A percentile compares a stretch with the other conserved stretches of the same genome.
phyloP scores from a whole-genome alignment of 1,284 basidiomycete species.

The Dichomitus squalens region DNA sequence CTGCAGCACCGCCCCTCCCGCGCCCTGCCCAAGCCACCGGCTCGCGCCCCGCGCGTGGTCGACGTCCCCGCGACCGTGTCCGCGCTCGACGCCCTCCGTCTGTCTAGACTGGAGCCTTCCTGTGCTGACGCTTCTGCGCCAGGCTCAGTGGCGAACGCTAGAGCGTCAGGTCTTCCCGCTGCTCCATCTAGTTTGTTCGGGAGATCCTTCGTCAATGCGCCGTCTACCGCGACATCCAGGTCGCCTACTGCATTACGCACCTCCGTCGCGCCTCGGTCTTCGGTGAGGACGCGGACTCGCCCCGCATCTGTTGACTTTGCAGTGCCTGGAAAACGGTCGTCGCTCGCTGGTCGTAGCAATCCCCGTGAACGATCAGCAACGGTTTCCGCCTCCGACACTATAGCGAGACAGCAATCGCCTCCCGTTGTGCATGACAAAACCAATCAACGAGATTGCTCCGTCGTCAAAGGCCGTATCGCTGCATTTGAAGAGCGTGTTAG shows the following conservation, averaged over 20 bases:
- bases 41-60: neutral
- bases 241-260: too few species aligned
- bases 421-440: constrained; percentile 5
- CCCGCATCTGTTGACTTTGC: too few species aligned
- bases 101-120: constrained; percentile 1
- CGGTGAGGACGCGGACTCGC: too few species aligned
- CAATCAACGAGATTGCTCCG: constrained; percentile 13
- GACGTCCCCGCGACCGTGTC: constrained; percentile 14
- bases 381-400: neutral
- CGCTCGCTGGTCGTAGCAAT: too few species aligned
- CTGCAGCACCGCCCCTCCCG: neutral
- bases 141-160: too few species aligned
- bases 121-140: too few species aligned
- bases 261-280: too few species aligned
- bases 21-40: constrained; percentile 23
- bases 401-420: constrained; percentile 2
- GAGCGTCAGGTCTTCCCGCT: neutral
- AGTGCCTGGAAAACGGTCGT: too few species aligned
- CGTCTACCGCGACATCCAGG: too few species aligned
- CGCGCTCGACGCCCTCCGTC: constrained; percentile 15
- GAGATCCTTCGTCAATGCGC: too few species aligned
- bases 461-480: constrained; percentile 27
- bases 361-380: too few species aligned
- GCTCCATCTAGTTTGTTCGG: too few species aligned
- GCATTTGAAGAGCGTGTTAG: constrained; percentile 27